These are phyloP conservation scores for Artemisia annua DNA, from an alignment of 129 eudicot genomes.

Conservation along the genomic window DNA sequence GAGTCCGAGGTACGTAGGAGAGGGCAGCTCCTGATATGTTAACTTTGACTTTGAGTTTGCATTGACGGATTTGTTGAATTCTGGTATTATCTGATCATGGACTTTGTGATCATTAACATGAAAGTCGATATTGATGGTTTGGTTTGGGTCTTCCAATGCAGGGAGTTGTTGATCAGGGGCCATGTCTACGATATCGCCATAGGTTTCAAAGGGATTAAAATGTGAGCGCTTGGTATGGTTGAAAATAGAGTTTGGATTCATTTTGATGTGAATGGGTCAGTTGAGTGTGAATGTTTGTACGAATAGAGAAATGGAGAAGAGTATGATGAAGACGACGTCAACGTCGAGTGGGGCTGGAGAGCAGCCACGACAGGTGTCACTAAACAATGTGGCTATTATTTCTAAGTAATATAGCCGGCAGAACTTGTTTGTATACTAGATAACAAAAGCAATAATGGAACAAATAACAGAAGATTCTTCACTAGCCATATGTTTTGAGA, in stretches of 20 bases:
- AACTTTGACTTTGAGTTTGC: constrained; percentile 9
- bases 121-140: background rate
- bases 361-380: background rate
- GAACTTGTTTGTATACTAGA: constrained; percentile 13
- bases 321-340: background rate
- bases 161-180: constrained; percentile 12
- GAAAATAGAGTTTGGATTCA: constrained; percentile 12
- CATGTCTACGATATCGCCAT: background rate
- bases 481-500: too few species aligned
- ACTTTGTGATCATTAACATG: background rate
- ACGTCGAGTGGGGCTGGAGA: constrained; percentile 2
- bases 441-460: background rate
- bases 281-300: background rate
- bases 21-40: background rate
- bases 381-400: constrained; percentile 9
- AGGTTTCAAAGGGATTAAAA: background rate
- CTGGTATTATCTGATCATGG: background rate
- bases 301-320: background rate
- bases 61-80: background rate
- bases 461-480: too few species aligned
- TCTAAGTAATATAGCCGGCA: constrained; percentile 1
- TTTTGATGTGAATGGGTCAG: constrained; percentile 4
- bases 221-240: background rate
- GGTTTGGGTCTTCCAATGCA: constrained; percentile 19
- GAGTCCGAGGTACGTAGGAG: constrained; percentile 31